Conservation (phyloP, 257 asterid species). For the Jasminum sambac region DNA sequence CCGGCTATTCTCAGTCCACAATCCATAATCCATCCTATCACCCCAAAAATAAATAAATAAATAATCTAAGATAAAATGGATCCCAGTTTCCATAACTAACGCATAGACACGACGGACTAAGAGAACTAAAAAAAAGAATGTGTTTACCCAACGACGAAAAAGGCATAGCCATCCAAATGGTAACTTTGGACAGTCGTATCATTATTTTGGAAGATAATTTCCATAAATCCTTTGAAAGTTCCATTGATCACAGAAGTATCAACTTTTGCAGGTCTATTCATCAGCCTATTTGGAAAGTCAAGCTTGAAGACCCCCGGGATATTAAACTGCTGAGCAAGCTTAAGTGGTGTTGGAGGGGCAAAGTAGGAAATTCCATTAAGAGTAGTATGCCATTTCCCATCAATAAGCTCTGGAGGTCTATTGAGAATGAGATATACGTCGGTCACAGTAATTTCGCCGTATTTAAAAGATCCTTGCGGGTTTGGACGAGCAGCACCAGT, state of each 20-base stretch:
- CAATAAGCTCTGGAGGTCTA: constrained; percentile 74
- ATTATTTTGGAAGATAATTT: constrained; percentile 87
- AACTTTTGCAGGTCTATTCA: constrained; percentile 75
- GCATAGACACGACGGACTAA: background rate
- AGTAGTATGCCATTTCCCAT: constrained; percentile 77
- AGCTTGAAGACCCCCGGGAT: constrained; percentile 80
- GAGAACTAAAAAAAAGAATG: constrained; percentile 14
- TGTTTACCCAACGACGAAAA: constrained; percentile 93
- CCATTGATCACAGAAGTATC: constrained; percentile 83
- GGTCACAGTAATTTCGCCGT: constrained; percentile 86
- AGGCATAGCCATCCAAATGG: constrained; percentile 90
- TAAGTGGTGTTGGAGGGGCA: constrained; percentile 81
- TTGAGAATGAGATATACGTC: constrained; percentile 74
- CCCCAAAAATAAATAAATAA: no score
- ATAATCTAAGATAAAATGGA: constrained; percentile 16
- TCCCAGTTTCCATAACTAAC: constrained; percentile 4
- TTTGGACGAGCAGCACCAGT: constrained; percentile 97
- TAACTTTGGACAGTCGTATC: constrained; percentile 76
- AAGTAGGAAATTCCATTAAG: constrained; percentile 81
- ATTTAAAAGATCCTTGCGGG: constrained; percentile 92
- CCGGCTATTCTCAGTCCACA: constrained; percentile 90
- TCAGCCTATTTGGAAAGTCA: constrained; percentile 78
- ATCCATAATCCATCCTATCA: constrained; percentile 87
- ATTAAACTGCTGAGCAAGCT: constrained; percentile 76
- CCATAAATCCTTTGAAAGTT: constrained; percentile 86